Evolutionary conservation across 768 basidiomycete genomes (phyloP), one percentile per base, ranked within the genome.

Genomic region (Phanerodontia chrysosporium): DNA sequence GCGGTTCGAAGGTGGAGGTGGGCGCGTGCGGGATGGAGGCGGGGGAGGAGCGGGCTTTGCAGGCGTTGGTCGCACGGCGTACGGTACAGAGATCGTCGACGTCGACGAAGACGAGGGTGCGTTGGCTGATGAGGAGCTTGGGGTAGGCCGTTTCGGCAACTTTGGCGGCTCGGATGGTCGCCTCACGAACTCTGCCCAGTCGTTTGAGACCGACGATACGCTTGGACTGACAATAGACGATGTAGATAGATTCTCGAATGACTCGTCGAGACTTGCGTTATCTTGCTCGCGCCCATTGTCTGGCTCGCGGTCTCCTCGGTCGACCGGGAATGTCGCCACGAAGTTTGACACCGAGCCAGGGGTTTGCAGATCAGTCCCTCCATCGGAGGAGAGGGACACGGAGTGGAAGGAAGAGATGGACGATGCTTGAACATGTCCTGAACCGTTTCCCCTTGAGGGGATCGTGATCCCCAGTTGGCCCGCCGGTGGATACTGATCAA

Each of bases 361-460:
- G 12, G 67, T 64, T 30, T 56, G 51, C 39, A 72, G 72, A 32
- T 66, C 58, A 3, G 64, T 70, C 39, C 70, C 74, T 73, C 75
- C 69, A 61, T 86, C 85, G 7, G 86, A 87, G 1, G 89, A 91
- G 18, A 92, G 78, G 1, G 90, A 92, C 25, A 92, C 87, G 2
- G 90, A 90, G 65, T 90, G 89, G 61, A 92, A 90, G 28, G 90
- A 92, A 2, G 90, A 91, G 39, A 90, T 80, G 49, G 90, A 92
- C 1, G 88, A 89, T 2, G 80, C 80, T 4, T 82, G 80, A 4
- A 75, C 80, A 67, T 91, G 89, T 44, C 78, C 75, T 18, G 70
- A 56, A 44, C 67, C 70, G 59, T 62, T 64, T 25, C 63, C 52
- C 44, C 66, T 65, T 16, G 75, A 70, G 57, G 73, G 77, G 21